A percentile compares a stretch with the other conserved stretches of the same genome.
These are phyloP conservation scores for Rhamnella rubrinervis DNA, from an alignment of 331 rosid species.

Conservation along the genomic window DNA sequence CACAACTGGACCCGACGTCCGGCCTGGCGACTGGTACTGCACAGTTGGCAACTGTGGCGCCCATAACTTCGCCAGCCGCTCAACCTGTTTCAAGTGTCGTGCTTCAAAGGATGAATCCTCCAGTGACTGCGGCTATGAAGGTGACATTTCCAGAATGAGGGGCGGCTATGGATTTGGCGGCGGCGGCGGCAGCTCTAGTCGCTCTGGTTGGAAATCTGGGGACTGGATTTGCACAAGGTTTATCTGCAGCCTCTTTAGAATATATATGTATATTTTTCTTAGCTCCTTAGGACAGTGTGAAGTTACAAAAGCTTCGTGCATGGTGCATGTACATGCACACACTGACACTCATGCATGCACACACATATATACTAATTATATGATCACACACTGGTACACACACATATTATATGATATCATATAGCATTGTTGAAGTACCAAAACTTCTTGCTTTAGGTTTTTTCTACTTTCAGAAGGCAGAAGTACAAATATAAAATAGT, in stretches of 20 bases:
- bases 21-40: constrained; percentile 96
- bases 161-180: constrained; percentile 41
- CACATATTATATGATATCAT: too few relatives aligned
- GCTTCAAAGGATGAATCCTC: constrained; percentile 70
- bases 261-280: too few relatives aligned
- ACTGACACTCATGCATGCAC: neutral
- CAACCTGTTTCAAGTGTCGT: constrained; percentile 87
- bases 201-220: constrained; percentile 86
- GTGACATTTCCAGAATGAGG: constrained; percentile 50
- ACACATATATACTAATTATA: neutral
- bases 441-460: too few relatives aligned
- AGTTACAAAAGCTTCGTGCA: too few relatives aligned
- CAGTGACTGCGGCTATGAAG: constrained; percentile 30
- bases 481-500: neutral
- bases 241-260: neutral
- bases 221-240: constrained; percentile 91
- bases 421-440: too few relatives aligned
- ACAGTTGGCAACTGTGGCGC: constrained; percentile 75
- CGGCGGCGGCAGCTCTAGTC: constrained; percentile 43
- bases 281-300: too few relatives aligned
- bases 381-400: too few relatives aligned
- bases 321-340: too few relatives aligned
- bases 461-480: neutral
- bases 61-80: constrained; percentile 91
- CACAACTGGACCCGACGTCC: constrained; percentile 82